Evolutionary conservation across 495 filamentous ascomycete genomes (phyloP).

Genomic region (Penicillium simplicissimum): DNA sequence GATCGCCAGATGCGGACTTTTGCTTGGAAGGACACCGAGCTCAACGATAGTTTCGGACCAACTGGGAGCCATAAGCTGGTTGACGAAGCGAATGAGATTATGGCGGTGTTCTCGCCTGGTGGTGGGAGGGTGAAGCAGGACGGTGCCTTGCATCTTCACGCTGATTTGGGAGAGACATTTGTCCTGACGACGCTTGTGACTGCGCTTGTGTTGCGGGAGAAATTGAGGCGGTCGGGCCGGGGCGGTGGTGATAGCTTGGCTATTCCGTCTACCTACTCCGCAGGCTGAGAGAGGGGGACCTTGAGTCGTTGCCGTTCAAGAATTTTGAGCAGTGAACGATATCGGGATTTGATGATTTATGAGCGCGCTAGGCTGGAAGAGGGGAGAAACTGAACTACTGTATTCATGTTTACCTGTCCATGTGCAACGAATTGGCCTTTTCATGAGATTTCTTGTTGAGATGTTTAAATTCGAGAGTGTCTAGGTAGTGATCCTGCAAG

Average conservation of each 20-base stretch:
- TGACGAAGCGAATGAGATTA: slow-evolving; percentile 1
- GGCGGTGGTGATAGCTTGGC: background rate
- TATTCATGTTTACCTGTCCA: too few relatives aligned
- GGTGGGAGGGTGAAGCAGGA: slow-evolving; percentile 6
- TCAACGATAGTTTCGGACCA: slow-evolving; percentile 5
- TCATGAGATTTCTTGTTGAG: too few relatives aligned
- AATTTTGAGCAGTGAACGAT: too few relatives aligned
- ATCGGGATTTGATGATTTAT: too few relatives aligned
- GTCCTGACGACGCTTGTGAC: slow-evolving; percentile 3
- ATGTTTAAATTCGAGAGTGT: too few relatives aligned
- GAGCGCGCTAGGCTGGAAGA: too few relatives aligned
- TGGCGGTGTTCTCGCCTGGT: slow-evolving; percentile 7
- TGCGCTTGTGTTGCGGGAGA: slow-evolving; percentile 7
- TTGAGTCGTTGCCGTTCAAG: too few relatives aligned
- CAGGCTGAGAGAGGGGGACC: too few relatives aligned
- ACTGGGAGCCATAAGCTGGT: slow-evolving; percentile 4
- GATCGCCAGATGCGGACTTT: background rate
- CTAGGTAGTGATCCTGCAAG: too few relatives aligned
- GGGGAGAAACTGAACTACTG: too few relatives aligned
- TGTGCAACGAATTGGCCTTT: too few relatives aligned
- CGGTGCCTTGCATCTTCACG: background rate
- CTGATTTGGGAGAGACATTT: slow-evolving; percentile 1
- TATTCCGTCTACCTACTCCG: background rate
- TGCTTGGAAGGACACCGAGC: slow-evolving; percentile 6
- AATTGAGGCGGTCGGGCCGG: background rate